Conservation (phyloP, 306 rosid species). For the Boehmeria nivea region DNA sequence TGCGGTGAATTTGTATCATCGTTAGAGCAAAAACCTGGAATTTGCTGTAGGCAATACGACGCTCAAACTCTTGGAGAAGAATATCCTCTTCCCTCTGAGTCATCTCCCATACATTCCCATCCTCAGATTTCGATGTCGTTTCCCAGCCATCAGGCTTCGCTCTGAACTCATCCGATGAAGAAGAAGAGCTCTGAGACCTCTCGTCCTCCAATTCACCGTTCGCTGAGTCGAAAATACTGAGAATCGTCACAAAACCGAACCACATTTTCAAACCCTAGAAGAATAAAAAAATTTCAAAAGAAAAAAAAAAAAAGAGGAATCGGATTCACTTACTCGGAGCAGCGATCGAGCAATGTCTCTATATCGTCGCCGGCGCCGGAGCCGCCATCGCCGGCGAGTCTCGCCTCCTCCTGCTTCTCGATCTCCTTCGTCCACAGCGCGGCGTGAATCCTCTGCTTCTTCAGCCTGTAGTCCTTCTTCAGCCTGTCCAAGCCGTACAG, state of each 20-base stretch:
- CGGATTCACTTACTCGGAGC: slow-evolving; percentile 56
- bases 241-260: not conserved
- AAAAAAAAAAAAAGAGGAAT: not conserved
- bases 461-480: slow-evolving; percentile 83
- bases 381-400: slow-evolving; percentile 44
- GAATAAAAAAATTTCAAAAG: not conserved
- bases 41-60: slow-evolving; percentile 83
- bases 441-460: slow-evolving; percentile 84
- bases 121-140: slow-evolving; percentile 60
- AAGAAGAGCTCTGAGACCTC: slow-evolving; percentile 38
- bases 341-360: slow-evolving; percentile 80
- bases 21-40: slow-evolving; percentile 59
- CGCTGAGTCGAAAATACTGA: slow-evolving; percentile 69
- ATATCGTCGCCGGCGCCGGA: slow-evolving; percentile 54
- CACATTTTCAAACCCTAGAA: not conserved
- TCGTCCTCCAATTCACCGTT: slow-evolving; percentile 49
- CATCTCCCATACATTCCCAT: slow-evolving; percentile 93
- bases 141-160: slow-evolving; percentile 97
- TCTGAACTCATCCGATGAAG: slow-evolving; percentile 40
- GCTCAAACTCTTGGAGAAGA: slow-evolving; percentile 90
- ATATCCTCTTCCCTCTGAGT: slow-evolving; percentile 94
- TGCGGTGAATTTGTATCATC: not conserved
- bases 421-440: slow-evolving; percentile 92
- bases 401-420: slow-evolving; percentile 83
- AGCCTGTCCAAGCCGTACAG: slow-evolving; percentile 70